These are phyloP conservation scores for Phoenix roebelenii DNA, from an alignment of 176 grass and related monocot genomes.

Conservation along the genomic window DNA sequence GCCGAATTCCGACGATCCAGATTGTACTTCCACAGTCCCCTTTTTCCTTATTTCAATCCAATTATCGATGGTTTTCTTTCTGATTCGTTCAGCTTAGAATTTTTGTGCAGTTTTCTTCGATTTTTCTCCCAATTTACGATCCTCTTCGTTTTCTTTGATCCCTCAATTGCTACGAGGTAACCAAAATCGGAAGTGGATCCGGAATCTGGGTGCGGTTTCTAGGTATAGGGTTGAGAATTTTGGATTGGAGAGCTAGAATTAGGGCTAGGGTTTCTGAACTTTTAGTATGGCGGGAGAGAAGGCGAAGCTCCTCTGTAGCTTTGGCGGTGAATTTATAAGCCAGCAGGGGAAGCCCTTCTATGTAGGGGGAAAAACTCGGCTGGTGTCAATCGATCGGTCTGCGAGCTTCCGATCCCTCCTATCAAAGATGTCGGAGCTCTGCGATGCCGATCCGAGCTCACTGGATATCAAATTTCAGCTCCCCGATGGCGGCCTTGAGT, in stretches of 20 bases:
- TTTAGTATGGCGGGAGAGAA: constrained; percentile 2
- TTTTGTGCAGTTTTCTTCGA: too few species aligned
- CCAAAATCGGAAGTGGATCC: too few species aligned
- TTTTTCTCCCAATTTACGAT: neutral
- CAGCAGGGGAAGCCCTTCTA: constrained; percentile 10
- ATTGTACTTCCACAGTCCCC: too few species aligned
- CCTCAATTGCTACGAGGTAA: neutral
- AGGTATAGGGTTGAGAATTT: too few species aligned
- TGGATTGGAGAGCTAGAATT: neutral
- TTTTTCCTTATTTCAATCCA: too few species aligned
- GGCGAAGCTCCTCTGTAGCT: constrained; percentile 25
- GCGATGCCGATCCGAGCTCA: constrained; percentile 4
- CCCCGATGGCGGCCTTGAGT: constrained; percentile 5
- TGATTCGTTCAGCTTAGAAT: too few species aligned
- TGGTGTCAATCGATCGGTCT: constrained; percentile 15
- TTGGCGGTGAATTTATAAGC: constrained; percentile 12
- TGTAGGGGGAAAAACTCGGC: constrained; percentile 10
- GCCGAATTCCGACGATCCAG: too few species aligned
- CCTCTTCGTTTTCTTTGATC: neutral
- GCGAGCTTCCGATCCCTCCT: constrained; percentile 11
- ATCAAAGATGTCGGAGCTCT: constrained; percentile 17
- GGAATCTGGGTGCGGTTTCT: too few species aligned
- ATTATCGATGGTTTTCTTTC: too few species aligned
- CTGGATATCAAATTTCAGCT: constrained; percentile 14
- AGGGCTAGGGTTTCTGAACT: neutral